These are phyloP conservation scores for Inga laurina DNA, from an alignment of 306 rosid genomes.

Conservation along the genomic window DNA sequence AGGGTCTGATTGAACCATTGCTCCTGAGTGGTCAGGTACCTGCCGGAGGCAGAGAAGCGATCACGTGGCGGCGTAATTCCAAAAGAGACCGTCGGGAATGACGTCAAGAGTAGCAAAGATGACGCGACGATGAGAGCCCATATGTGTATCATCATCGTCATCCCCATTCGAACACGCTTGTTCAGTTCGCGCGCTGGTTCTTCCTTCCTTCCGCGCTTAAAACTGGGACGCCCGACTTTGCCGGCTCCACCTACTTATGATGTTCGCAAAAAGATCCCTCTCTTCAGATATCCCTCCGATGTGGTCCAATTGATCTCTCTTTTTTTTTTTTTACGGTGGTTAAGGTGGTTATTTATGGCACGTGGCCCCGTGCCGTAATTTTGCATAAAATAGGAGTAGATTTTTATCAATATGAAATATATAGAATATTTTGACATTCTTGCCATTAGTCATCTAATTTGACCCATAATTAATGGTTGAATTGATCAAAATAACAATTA, in stretches of 20 bases:
- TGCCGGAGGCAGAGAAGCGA: slow-evolving; percentile 36
- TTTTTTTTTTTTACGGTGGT: too few species aligned
- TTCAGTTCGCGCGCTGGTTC: not conserved
- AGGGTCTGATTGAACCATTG: slow-evolving; percentile 78
- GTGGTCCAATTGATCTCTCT: too few species aligned
- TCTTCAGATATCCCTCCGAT: too few species aligned
- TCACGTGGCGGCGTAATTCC: slow-evolving; percentile 50
- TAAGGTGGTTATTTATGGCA: too few species aligned
- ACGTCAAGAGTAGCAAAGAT: slow-evolving; percentile 33
- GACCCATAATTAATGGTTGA: too few species aligned
- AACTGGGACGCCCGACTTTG: not conserved
- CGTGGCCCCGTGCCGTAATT: too few species aligned
- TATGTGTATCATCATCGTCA: slow-evolving; percentile 27
- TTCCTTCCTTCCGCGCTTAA: not conserved
- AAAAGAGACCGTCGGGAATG: slow-evolving; percentile 33
- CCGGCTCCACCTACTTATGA: not conserved
- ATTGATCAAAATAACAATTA: too few species aligned
- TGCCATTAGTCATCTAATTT: too few species aligned
- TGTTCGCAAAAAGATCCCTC: not conserved
- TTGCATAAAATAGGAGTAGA: too few species aligned
- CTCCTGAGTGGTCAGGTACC: slow-evolving; percentile 52
- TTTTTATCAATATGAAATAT: too few species aligned
- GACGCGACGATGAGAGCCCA: slow-evolving; percentile 24
- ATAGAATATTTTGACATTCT: too few species aligned
- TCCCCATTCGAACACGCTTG: not conserved